Conservation (phyloP, 225 moss, liverwort and hornwort species). For the Straminergon stramineum region DNA sequence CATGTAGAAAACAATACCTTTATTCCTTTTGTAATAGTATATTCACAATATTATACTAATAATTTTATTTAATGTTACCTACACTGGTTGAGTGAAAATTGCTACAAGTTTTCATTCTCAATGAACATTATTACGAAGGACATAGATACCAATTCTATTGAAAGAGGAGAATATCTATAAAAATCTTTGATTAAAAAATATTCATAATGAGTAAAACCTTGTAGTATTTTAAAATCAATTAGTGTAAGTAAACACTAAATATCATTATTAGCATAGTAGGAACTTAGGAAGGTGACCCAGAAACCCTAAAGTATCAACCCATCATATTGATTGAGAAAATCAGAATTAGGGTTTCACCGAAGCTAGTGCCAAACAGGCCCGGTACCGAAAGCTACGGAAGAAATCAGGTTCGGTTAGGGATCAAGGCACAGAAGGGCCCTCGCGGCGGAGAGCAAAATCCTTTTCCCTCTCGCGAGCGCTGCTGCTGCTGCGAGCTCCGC, state of each 20-base stretch:
- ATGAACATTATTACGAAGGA: not conserved
- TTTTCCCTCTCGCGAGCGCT: not conserved
- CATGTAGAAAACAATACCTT: accelerated
- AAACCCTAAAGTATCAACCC: not conserved
- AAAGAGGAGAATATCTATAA: accelerated
- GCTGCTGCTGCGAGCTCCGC: not conserved
- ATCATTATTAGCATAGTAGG: not conserved
- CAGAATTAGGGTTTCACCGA: not conserved
- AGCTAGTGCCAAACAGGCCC: not conserved
- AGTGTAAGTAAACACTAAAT: no score
- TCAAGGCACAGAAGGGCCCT: not conserved
- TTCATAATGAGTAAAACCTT: accelerated
- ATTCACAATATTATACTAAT: not conserved
- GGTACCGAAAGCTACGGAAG: not conserved
- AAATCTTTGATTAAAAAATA: not conserved
- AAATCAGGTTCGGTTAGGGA: not conserved
- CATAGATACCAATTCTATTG: not conserved
- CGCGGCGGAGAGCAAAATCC: accelerated
- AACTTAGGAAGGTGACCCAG: no score
- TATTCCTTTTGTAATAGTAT: accelerated
- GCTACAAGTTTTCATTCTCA: not conserved
- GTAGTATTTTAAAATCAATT: not conserved
- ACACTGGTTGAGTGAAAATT: not conserved
- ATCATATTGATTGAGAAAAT: no score
- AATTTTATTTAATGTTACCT: not conserved